Evolutionary conservation across 2,329 filamentous ascomycete species (phyloP), one percentile per base, ranked within the genome.

Genomic region (Magnaporthiopsis rhizophila): DNA sequence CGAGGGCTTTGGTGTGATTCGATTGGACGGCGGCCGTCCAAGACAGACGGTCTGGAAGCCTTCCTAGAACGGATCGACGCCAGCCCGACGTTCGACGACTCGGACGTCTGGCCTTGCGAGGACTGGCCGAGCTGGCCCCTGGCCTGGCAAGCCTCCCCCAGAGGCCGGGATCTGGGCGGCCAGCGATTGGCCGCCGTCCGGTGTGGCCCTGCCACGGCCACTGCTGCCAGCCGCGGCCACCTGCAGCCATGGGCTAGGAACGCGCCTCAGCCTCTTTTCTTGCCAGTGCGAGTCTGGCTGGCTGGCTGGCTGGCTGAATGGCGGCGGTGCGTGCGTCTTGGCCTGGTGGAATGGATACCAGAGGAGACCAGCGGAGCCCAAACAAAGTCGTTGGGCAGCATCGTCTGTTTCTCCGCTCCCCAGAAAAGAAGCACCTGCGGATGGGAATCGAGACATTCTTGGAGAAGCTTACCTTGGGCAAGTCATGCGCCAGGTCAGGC

Each of bases 11-110:
- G 2, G 60, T 58, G 53, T 64, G 64, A 70, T 60, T 60, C 58
- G 18, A 59, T 71, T 64, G 15, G 4, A 53, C 34, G 58, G 30
- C 28, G 21, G 58, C 58, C 58, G 32, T 53, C 30, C 56, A 45
- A 63, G 57, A 59, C 30, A 63, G 26, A 57, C 57, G 59, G 66
- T 65, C 56, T 65, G 45, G 61, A 62, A 62, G 36, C 38, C 36
- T 62, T 62, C 61, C 61, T 13, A 53, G 45, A 53, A 53, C 45
- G 45, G 45, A 53, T 53, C 45, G 45, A 53, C 45, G 21, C 21
- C 45, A 21, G 6, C 45, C 45, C n/a, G 45, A 24, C 45, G 11
- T 24, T 53, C 45, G 45, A 53, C 45, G 21, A 53, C 45, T 11
- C 21, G 45, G 45, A 53, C 45, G 21, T 53, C 45, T 21, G 21